Conservation (phyloP, 2,329 filamentous ascomycete genomes). For the Colletotrichum coccodes region DNA sequence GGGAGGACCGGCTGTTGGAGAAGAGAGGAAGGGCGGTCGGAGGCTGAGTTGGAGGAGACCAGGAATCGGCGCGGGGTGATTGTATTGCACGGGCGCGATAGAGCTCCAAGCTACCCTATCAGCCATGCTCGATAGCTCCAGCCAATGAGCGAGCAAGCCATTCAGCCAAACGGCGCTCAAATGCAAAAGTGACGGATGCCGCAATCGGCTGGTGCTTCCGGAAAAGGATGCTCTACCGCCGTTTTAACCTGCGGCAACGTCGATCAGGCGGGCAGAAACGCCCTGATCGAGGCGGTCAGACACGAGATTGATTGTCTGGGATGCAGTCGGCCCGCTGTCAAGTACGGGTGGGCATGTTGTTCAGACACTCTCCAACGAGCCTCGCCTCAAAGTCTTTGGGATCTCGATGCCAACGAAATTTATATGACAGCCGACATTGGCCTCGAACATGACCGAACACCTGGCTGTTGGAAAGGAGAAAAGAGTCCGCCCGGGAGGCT, state of each 20-base stretch:
- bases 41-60: neutral
- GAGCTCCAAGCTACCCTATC: slow-evolving; percentile 7
- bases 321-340: neutral
- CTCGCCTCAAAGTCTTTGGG: neutral
- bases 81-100: neutral
- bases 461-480: neutral
- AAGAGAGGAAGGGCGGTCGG: neutral
- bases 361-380: too few relatives aligned
- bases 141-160: slow-evolving; percentile 2
- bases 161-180: neutral
- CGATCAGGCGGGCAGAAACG: slow-evolving; percentile 14
- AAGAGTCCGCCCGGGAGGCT: neutral
- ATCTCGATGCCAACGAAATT: neutral
- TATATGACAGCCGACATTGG: too few relatives aligned
- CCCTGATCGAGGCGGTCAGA: neutral
- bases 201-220: slow-evolving; percentile 20
- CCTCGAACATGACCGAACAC: neutral
- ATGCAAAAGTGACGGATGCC: neutral
- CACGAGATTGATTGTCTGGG: neutral
- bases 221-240: slow-evolving; percentile 5
- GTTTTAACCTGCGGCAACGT: slow-evolving; percentile 16
- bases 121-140: neutral
- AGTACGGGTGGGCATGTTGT: too few relatives aligned
- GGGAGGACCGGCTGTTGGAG: neutral
- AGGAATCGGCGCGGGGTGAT: slow-evolving; percentile 1